phyloP scores from a whole-genome alignment of 2,329 filamentous ascomycete genomes.

The Xylariomycetidae sp. region DNA sequence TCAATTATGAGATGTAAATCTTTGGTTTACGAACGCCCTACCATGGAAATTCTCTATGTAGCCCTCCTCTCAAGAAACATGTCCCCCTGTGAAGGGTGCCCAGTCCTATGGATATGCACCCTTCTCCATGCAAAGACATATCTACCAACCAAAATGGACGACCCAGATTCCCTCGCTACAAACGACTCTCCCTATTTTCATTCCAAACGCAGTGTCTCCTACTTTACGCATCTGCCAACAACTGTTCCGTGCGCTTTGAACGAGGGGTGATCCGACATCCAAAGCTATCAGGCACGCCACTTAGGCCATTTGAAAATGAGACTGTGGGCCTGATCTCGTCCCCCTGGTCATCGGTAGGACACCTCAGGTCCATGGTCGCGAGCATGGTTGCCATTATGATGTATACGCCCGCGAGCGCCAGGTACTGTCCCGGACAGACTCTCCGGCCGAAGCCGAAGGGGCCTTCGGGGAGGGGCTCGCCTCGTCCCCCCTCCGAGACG shows the following conservation, averaged over 20 bases:
- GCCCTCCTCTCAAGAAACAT: too few relatives aligned
- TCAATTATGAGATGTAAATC: too few relatives aligned
- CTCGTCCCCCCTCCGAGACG: conserved; percentile 16
- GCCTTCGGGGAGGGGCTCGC: conserved; percentile 26
- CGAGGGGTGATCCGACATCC: conserved; percentile 8
- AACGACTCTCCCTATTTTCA: not conserved
- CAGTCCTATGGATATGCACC: too few relatives aligned
- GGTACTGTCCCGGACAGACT: conserved; percentile 36
- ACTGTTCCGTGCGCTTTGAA: conserved; percentile 2
- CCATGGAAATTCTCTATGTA: too few relatives aligned
- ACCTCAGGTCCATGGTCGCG: conserved; percentile 23
- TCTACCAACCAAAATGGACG: too few relatives aligned
- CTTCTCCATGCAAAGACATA: too few relatives aligned
- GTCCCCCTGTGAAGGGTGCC: too few relatives aligned
- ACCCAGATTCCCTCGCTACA: not conserved
- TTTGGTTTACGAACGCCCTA: too few relatives aligned
- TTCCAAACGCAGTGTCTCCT: not conserved
- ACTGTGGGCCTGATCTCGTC: conserved; percentile 8
- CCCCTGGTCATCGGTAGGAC: conserved; percentile 11
- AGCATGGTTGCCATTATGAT: conserved; percentile 30
- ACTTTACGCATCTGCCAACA: conserved; percentile 1
- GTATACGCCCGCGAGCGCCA: conserved; percentile 46
- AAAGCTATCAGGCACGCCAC: conserved; percentile 8
- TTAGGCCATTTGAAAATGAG: conserved; percentile 8
- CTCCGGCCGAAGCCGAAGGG: conserved; percentile 41